Conservation (phyloP, 345 rosid genomes). For the Eucalyptus tenuipes region DNA sequence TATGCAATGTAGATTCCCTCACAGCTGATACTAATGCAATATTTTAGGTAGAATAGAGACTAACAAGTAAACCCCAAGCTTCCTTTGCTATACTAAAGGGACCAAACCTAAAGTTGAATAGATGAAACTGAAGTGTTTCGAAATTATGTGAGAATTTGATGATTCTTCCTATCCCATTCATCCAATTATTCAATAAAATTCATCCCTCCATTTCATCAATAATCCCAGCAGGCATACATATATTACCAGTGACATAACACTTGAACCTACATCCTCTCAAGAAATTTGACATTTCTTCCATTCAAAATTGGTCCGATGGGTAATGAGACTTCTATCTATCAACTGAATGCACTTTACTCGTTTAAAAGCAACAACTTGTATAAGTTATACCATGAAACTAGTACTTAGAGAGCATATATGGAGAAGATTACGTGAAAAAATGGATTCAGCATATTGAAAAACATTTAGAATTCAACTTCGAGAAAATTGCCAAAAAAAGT, state of each 20-base stretch:
- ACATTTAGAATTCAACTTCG: too few relatives aligned
- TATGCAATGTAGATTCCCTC: neutral
- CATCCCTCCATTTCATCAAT: neutral
- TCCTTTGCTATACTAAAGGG: neutral
- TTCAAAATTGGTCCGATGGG: neutral
- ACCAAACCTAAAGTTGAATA: too few relatives aligned
- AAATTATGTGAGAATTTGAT: neutral
- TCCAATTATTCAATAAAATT: too few relatives aligned
- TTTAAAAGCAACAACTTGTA: too few relatives aligned
- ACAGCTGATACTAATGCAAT: neutral
- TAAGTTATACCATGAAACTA: neutral
- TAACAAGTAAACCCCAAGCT: neutral
- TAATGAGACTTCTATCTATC: neutral
- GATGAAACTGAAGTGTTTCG: too few relatives aligned
- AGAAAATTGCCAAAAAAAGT: too few relatives aligned
- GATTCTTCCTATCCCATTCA: neutral
- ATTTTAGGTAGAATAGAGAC: neutral
- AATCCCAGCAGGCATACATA: neutral
- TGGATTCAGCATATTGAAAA: neutral
- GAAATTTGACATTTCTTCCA: neutral
- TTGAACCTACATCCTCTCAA: neutral
- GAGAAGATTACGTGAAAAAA: neutral
- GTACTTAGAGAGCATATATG: neutral
- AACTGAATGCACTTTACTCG: neutral
- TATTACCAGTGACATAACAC: neutral